Evolutionary conservation across 2,329 filamentous ascomycete genomes (phyloP).

Genomic region (Karstenula rhodostoma): DNA sequence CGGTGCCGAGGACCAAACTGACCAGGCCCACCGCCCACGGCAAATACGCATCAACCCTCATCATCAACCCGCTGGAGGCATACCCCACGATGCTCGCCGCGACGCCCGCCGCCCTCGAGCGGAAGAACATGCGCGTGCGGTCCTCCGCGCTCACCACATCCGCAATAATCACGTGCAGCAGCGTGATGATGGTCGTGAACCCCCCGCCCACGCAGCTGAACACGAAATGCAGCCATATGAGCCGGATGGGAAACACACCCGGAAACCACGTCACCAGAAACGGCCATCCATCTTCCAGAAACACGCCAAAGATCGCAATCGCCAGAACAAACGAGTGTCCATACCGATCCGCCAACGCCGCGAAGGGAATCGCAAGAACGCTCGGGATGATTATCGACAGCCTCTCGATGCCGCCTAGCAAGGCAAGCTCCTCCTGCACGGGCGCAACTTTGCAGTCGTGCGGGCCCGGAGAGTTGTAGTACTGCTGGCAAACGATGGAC

Average conservation of each 20-base stretch:
- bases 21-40: slow-evolving; percentile 25
- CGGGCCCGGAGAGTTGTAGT: slow-evolving; percentile 14
- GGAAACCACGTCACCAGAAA: slow-evolving; percentile 27
- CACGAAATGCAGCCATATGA: slow-evolving; percentile 30
- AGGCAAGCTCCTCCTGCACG: slow-evolving; percentile 27
- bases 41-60: slow-evolving; percentile 20
- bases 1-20: slow-evolving; percentile 11
- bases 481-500: slow-evolving; percentile 24
- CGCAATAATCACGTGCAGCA: slow-evolving; percentile 30
- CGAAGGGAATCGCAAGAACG: slow-evolving; percentile 29
- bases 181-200: slow-evolving; percentile 25
- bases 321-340: slow-evolving; percentile 27
- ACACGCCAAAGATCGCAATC: slow-evolving; percentile 25
- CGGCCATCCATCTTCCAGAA: slow-evolving; percentile 25
- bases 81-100: slow-evolving; percentile 27
- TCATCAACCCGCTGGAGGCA: slow-evolving; percentile 22
- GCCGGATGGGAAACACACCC: slow-evolving; percentile 22
- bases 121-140: slow-evolving; percentile 27
- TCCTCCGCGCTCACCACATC: slow-evolving; percentile 24
- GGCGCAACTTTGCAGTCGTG: slow-evolving; percentile 28
- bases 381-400: slow-evolving; percentile 29
- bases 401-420: slow-evolving; percentile 26
- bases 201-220: slow-evolving; percentile 25
- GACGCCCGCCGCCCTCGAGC: slow-evolving; percentile 25
- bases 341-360: slow-evolving; percentile 27